These are phyloP conservation scores for Triticum monococcum DNA, from an alignment of 176 grass and related monocot species.

Conservation along the genomic window DNA sequence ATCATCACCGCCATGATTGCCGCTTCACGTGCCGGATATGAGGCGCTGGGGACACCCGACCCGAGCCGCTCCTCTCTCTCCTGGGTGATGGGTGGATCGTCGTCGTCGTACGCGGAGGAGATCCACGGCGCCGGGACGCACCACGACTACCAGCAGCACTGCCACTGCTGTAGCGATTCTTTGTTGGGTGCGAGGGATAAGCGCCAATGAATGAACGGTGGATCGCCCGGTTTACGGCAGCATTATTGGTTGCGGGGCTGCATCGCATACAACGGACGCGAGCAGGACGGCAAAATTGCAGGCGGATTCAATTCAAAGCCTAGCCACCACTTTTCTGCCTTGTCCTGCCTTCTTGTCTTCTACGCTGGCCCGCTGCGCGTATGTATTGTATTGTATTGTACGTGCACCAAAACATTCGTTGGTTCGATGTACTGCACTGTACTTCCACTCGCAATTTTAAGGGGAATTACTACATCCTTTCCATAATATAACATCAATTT, in stretches of 20 bases:
- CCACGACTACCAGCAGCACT: no score
- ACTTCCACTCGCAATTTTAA: no score
- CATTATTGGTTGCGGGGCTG: background rate
- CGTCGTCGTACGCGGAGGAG: background rate
- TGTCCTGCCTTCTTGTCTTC: background rate
- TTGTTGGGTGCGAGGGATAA: background rate
- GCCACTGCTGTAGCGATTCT: background rate
- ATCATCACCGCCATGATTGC: background rate
- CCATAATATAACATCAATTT: no score
- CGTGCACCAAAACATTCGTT: background rate
- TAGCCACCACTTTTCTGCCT: background rate
- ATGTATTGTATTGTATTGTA: background rate
- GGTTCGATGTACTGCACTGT: no score
- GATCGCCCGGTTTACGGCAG: conserved; percentile 9
- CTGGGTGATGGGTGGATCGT: background rate
- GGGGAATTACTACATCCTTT: no score
- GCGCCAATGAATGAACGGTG: background rate
- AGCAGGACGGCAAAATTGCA: background rate
- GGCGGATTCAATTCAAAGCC: conserved; percentile 19
- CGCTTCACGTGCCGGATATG: conserved; percentile 19
- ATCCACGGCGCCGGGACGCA: background rate
- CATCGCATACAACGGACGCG: background rate
- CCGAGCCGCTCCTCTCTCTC: background rate
- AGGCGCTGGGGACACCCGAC: background rate
- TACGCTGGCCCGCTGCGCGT: background rate